Percentiles rank a stretch among this genome's conserved stretches.
Conservation (phyloP, 1,139 yeast genomes). For the Blastobotrys petasosporus region DNA sequence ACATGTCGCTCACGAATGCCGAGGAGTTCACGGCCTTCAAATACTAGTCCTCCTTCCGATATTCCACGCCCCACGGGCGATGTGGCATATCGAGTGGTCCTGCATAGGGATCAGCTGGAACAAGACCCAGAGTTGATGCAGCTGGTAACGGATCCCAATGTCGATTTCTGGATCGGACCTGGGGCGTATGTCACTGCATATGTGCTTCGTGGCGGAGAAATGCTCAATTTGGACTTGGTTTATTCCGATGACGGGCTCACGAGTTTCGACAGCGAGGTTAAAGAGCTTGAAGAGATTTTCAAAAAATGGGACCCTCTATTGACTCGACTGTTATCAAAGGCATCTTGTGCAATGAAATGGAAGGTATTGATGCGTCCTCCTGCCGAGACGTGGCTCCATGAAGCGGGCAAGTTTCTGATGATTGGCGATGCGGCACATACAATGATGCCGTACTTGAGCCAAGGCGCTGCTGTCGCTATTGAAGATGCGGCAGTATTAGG, state of each 20-base stretch:
- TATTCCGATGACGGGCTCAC: conserved; percentile 18
- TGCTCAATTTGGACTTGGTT: conserved; percentile 19
- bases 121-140: conserved; percentile 7
- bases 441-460: conserved; percentile 39
- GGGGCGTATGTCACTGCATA: conserved; percentile 16
- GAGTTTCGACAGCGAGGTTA: conserved; percentile 5
- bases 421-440: conserved; percentile 38
- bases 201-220: conserved; percentile 17
- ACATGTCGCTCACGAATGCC: conserved; percentile 9
- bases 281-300: conserved; percentile 8
- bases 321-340: conserved; percentile 4
- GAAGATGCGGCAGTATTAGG: conserved; percentile 32
- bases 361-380: conserved; percentile 11
- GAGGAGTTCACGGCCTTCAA: not conserved
- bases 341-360: conserved; percentile 10
- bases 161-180: conserved; percentile 13
- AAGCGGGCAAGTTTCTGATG: conserved; percentile 14
- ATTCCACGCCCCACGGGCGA: conserved; percentile 9
- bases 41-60: not conserved
- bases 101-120: conserved; percentile 2
- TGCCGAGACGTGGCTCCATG: conserved; percentile 13
- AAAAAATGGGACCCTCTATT: conserved; percentile 8
- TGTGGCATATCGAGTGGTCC: conserved; percentile 9
- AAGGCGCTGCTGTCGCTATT: conserved; percentile 41
- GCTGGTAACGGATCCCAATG: conserved; percentile 7